phyloP scores from a whole-genome alignment of 768 basidiomycete genomes.

The Termitomyces sp. region DNA sequence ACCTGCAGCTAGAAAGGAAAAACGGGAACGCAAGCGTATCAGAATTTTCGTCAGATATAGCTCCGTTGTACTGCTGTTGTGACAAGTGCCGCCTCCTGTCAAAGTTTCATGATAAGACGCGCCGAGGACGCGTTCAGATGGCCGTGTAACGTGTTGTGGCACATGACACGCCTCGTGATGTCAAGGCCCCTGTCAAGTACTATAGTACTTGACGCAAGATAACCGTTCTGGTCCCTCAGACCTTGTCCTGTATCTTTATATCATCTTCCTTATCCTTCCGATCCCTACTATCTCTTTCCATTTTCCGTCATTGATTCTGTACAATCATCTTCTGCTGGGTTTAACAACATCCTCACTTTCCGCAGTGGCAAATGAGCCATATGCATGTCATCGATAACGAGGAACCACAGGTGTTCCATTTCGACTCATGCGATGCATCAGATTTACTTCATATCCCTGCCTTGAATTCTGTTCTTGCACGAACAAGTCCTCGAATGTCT shows the following conservation, averaged over 20 bases:
- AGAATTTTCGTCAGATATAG: too few relatives aligned
- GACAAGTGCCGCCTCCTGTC: too few relatives aligned
- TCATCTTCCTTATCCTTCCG: slow-evolving; percentile 5
- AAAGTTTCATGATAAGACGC: too few relatives aligned
- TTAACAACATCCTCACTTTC: background rate
- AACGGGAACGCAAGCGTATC: too few relatives aligned
- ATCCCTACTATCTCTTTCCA: slow-evolving; percentile 11
- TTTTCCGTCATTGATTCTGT: slow-evolving; percentile 7
- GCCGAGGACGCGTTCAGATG: too few relatives aligned
- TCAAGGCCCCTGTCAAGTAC: too few relatives aligned
- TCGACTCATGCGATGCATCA: slow-evolving; percentile 41
- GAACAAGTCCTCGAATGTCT: slow-evolving; percentile 18
- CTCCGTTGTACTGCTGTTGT: too few relatives aligned
- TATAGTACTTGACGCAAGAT: slow-evolving; percentile 25
- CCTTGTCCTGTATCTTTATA: slow-evolving; percentile 16
- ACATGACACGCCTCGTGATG: too few relatives aligned
- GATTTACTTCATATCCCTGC: slow-evolving; percentile 4
- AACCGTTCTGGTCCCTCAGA: slow-evolving; percentile 27
- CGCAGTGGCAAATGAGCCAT: slow-evolving; percentile 25
- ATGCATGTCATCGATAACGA: slow-evolving; percentile 53
- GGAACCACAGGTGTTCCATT: slow-evolving; percentile 42
- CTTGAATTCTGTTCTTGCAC: slow-evolving; percentile 7
- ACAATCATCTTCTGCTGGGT: slow-evolving; percentile 11
- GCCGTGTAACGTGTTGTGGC: too few relatives aligned
- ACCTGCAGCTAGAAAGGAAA: too few relatives aligned